Evolutionary conservation across 129 eudicot species (phyloP).

Genomic region (Flaveria robusta): DNA sequence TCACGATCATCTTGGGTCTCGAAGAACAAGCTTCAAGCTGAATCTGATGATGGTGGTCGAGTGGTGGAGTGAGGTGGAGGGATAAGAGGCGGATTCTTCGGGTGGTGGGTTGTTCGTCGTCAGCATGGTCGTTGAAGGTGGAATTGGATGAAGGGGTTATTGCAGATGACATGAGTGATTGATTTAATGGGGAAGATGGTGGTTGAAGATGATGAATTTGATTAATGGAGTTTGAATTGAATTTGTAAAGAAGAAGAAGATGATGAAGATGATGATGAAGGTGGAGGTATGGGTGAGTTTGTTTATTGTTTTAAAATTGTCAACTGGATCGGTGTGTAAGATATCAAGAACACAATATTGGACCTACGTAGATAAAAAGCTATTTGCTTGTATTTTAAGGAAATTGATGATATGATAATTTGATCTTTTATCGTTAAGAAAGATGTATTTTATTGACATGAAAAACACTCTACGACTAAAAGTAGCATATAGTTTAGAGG

Average conservation of each 20-base stretch:
- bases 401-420: too few species aligned
- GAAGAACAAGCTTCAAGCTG: constrained; percentile 51
- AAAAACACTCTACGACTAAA: too few species aligned
- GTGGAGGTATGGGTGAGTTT: constrained; percentile 3
- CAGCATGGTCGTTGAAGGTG: neutral
- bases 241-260: too few species aligned
- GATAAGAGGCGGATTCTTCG: constrained; percentile 65
- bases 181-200: neutral
- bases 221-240: too few species aligned
- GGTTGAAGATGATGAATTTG: neutral
- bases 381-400: too few species aligned
- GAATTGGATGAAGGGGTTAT: constrained; percentile 9
- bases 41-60: constrained; percentile 13
- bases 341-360: neutral
- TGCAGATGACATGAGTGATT: constrained; percentile 35
- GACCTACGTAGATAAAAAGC: neutral
- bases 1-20: constrained; percentile 44
- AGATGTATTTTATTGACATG: too few species aligned
- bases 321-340: constrained; percentile 10
- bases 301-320: neutral
- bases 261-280: neutral
- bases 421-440: too few species aligned
- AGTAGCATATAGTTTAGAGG: too few species aligned
- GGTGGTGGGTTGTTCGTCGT: constrained; percentile 40
- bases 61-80: constrained; percentile 60